Conservation (phyloP, 2,329 filamentous ascomycete species). For the Talaromyces sp. region DNA sequence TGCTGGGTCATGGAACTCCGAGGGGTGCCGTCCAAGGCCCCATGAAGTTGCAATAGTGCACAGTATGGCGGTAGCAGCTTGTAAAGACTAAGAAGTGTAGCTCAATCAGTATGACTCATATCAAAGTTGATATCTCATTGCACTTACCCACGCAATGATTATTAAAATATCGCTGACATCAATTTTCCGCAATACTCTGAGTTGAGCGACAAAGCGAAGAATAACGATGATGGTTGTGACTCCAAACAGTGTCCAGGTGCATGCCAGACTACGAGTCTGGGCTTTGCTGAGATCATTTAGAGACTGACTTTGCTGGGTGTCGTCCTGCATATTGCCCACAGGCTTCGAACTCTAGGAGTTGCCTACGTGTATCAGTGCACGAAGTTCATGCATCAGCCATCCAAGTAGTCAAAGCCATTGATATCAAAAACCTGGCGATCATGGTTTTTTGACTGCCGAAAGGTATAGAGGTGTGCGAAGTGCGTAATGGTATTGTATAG, state of each 20-base stretch:
- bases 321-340: background rate
- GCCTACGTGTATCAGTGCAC: background rate
- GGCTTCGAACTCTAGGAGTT: background rate
- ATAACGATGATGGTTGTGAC: conserved; percentile 7
- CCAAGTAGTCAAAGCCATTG: background rate
- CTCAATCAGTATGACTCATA: background rate
- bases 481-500: background rate
- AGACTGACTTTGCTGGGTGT: background rate
- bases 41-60: conserved; percentile 13
- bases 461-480: background rate
- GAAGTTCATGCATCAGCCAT: background rate
- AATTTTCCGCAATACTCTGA: conserved; percentile 1
- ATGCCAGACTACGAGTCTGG: conserved; percentile 1
- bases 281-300: background rate
- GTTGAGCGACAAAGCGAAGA: conserved; percentile 8
- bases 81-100: background rate
- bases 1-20: conserved; percentile 5
- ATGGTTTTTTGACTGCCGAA: background rate
- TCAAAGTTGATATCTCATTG: background rate
- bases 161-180: conserved; percentile 10
- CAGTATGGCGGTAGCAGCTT: conserved; percentile 5
- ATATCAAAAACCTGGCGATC: background rate
- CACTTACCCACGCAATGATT: conserved; percentile 12
- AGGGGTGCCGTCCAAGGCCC: conserved; percentile 15
- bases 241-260: conserved; percentile 7